Base-by-base conservation (phyloP, 2,329 filamentous ascomycete species). In the Penicillium sp. region DNA sequence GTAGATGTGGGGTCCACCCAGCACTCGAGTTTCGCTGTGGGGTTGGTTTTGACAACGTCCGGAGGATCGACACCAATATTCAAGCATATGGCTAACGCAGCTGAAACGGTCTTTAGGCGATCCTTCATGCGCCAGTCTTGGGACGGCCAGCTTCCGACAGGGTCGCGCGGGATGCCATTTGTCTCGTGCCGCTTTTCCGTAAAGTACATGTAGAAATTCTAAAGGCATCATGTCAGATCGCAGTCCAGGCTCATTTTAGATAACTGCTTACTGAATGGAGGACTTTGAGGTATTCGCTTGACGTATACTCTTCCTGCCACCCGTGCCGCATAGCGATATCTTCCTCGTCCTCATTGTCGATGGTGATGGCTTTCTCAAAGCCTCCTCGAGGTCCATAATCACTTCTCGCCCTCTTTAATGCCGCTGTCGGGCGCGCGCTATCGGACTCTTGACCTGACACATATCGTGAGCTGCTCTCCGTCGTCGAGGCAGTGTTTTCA, bases 191-290 rank as follows among this genome's bases (percentile, higher is more conserved):
- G 90, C 79, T 98, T 98, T 78, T 99, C 95, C 66, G 94, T 97
- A 78, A 91, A 99, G 80, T 99, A 99, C 94, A 98, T 98, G 82
- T 97, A 98, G 88, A 96, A 99, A 69, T 92, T 96, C 91, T 97
- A 78, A 59, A 64, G 35, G 31, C n/a, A 60, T 61, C 65, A 52
- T 41, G 29, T 51, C 30, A 54, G 26, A 38, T 35, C 21, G 35
- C 26, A 31, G 41, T 35, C 44, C 4, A 35, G 21, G 35, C 5
- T n/a, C 5, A 19, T 19, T 7, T 4, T 9, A 54, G 4, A 23
- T 23, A 51, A 38, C 58, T 59, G 68, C 89, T 81, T 80, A 93
- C 90, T 74, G 90, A 93, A 56, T 91, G 92, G 66, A 97, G 83
- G 67, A 93, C 86, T 61, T 91, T 90, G 70, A 96, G 90, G 71